phyloP scores from a whole-genome alignment of 495 filamentous ascomycete genomes.

The Xylona heveae region DNA sequence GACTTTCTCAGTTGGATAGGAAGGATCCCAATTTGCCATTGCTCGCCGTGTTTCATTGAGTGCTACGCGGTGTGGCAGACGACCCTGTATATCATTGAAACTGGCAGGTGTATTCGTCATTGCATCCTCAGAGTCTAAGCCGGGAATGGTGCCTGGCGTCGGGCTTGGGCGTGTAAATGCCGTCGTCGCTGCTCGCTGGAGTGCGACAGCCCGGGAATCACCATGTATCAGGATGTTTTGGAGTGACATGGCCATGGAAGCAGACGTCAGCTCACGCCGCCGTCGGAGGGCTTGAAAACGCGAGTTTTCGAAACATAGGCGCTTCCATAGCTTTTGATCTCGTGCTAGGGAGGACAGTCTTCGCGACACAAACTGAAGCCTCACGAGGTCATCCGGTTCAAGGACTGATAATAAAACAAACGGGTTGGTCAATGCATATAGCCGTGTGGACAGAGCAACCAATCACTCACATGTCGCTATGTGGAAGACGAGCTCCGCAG shows the following conservation, averaged over 20 bases:
- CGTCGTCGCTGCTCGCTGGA: constrained; percentile 15
- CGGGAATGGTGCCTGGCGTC: constrained; percentile 14
- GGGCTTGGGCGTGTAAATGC: constrained; percentile 12
- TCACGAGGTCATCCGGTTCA: constrained; percentile 41
- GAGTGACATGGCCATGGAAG: too few relatives aligned
- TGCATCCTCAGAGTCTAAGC: constrained; percentile 17
- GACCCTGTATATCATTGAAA: too few relatives aligned
- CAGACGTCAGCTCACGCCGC: constrained; percentile 18
- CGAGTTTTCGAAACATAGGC: constrained; percentile 52
- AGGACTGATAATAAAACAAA: constrained; percentile 29
- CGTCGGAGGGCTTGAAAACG: constrained; percentile 25
- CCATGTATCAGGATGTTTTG: too few relatives aligned
- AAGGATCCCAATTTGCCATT: constrained; percentile 66
- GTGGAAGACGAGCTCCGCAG: constrained; percentile 57
- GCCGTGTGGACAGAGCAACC: neutral
- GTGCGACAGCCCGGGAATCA: constrained; percentile 13
- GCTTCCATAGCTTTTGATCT: constrained; percentile 57
- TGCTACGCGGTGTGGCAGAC: constrained; percentile 9
- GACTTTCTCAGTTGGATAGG: constrained; percentile 39
- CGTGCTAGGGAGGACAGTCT: constrained; percentile 45
- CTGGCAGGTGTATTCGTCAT: constrained; percentile 19
- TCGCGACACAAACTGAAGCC: constrained; percentile 48
- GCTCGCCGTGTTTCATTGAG: constrained; percentile 24
- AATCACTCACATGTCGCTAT: constrained; percentile 45
- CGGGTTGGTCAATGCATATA: too few relatives aligned